Percentiles rank a stretch among this genome's conserved stretches.
Evolutionary conservation across 1,284 basidiomycete species (phyloP).

Genomic region (Naganishia liquefaciens): DNA sequence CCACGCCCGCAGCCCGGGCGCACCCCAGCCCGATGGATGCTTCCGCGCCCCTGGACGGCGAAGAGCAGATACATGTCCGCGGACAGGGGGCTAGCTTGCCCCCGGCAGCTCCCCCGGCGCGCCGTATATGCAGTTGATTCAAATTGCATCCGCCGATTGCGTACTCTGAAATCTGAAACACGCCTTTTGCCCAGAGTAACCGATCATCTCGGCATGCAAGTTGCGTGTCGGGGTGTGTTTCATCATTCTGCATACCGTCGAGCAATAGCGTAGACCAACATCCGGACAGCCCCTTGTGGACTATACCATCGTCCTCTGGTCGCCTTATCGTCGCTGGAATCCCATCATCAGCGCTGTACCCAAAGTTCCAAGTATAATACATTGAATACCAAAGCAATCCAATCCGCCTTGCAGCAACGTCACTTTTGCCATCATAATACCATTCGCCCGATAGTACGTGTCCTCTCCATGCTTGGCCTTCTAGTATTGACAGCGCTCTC

Average conservation of each 20-base stretch:
- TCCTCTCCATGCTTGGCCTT: neutral
- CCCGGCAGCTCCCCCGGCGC: too few relatives aligned
- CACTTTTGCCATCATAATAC: neutral
- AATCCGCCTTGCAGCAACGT: neutral
- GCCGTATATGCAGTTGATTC: too few relatives aligned
- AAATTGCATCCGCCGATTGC: neutral
- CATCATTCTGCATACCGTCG: neutral
- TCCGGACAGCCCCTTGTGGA: neutral
- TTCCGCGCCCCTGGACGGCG: too few relatives aligned
- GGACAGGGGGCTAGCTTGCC: too few relatives aligned
- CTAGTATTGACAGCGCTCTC: neutral
- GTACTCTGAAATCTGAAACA: conserved; percentile 1
- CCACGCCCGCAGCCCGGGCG: too few relatives aligned
- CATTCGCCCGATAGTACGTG: conserved; percentile 1
- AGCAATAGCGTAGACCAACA: neutral
- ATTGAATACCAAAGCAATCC: neutral
- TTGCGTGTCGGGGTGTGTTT: neutral
- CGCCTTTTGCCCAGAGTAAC: neutral
- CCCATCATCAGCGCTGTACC: neutral
- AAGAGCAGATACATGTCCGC: too few relatives aligned
- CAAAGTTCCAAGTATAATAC: neutral
- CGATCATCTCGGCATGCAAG: too few relatives aligned
- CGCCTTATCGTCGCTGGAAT: neutral
- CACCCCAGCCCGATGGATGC: too few relatives aligned
- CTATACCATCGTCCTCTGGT: neutral